phyloP scores from a whole-genome alignment of 441 rosid species.

The Pelargonium australe region DNA sequence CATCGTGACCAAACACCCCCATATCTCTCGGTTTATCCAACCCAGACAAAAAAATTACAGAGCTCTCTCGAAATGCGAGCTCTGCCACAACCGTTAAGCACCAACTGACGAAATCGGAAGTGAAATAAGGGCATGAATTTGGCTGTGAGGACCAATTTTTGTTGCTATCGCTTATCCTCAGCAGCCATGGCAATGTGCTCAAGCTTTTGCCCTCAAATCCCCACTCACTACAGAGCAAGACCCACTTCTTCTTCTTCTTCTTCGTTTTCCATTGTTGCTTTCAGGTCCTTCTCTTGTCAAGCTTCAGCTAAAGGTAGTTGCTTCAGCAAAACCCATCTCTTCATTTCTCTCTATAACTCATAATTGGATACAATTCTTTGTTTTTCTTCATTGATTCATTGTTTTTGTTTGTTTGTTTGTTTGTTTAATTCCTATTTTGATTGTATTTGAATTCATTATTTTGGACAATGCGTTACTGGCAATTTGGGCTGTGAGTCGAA shows the following conservation, averaged over 20 bases:
- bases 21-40: too few species aligned
- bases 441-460: background rate
- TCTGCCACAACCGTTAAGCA: background rate
- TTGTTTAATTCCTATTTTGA: background rate
- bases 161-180: slow-evolving; percentile 26
- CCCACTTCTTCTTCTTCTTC: slow-evolving; percentile 31
- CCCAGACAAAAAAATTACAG: too few species aligned
- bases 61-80: slow-evolving; percentile 15
- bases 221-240: slow-evolving; percentile 32
- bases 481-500: too few species aligned
- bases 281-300: slow-evolving; percentile 43
- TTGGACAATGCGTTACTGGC: background rate
- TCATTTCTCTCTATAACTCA: background rate
- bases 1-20: too few species aligned
- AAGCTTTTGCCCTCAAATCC: slow-evolving; percentile 47
- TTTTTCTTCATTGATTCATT: background rate
- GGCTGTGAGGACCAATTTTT: slow-evolving; percentile 15
- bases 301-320: slow-evolving; percentile 36
- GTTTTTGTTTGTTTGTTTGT: background rate
- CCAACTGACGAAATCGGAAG: background rate
- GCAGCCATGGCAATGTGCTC: slow-evolving; percentile 54
- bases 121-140: slow-evolving; percentile 13
- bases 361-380: background rate
- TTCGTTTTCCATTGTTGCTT: slow-evolving; percentile 18
- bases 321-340: background rate